These are phyloP conservation scores for Cicer pinnatifidum DNA, from an alignment of 306 rosid genomes.

Conservation along the genomic window DNA sequence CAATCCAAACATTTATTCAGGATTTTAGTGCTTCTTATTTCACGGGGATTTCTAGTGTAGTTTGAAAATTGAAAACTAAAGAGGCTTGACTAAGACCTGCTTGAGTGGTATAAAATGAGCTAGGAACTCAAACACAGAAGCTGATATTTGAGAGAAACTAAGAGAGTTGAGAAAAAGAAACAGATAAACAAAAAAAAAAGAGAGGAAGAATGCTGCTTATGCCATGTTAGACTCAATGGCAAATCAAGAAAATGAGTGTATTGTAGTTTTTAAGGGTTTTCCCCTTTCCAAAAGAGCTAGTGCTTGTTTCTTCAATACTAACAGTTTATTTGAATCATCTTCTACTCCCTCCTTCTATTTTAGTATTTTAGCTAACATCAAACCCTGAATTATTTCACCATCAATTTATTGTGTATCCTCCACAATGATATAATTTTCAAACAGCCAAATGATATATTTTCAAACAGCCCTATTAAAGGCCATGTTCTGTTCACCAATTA, in stretches of 20 bases:
- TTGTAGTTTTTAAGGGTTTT: background rate
- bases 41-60: background rate
- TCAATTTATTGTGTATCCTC: background rate
- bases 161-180: background rate
- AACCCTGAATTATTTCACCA: background rate
- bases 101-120: background rate
- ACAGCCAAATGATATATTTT: background rate
- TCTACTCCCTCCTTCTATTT: background rate
- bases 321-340: background rate
- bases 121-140: background rate
- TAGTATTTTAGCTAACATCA: background rate
- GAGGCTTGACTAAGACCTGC: background rate
- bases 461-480: background rate
- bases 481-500: background rate
- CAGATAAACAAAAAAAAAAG: background rate
- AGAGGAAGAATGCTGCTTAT: background rate
- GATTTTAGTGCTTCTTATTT: background rate
- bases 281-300: background rate
- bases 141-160: slow-evolving; percentile 1
- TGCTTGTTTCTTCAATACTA: slow-evolving; percentile 8
- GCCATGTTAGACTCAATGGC: slow-evolving; percentile 3
- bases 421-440: background rate
- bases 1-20: background rate
- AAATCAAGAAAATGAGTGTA: background rate
- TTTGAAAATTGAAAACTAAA: background rate